Conservation (phyloP, 2,329 filamentous ascomycete genomes). For the Fusarium sp. region DNA sequence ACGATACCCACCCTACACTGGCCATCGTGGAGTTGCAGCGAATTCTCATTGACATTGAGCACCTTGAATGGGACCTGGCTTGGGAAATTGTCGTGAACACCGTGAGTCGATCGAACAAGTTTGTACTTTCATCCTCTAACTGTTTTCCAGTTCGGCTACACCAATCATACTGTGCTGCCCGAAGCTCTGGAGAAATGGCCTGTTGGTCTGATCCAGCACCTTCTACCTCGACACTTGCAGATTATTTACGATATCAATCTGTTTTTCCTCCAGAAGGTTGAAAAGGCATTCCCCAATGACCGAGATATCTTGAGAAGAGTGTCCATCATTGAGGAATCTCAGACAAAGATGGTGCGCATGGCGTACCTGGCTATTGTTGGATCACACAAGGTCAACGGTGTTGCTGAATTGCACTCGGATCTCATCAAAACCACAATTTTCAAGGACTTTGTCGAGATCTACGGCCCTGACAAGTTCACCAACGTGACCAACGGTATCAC, state of each 20-base stretch:
- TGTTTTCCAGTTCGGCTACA: slow-evolving; percentile 83
- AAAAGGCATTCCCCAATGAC: slow-evolving; percentile 90
- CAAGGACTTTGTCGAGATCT: slow-evolving; percentile 97
- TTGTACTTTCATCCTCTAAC: slow-evolving; percentile 11
- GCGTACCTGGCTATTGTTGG: slow-evolving; percentile 94
- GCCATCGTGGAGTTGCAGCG: slow-evolving; percentile 96
- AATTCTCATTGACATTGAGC: slow-evolving; percentile 89
- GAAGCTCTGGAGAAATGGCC: slow-evolving; percentile 99
- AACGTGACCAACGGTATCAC: slow-evolving; percentile 99
- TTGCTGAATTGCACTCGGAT: slow-evolving; percentile 96
- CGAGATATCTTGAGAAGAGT: slow-evolving; percentile 86
- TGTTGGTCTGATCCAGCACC: slow-evolving; percentile 89
- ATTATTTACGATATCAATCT: slow-evolving; percentile 99
- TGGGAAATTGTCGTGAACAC: slow-evolving; percentile 83
- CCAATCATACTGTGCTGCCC: slow-evolving; percentile 97
- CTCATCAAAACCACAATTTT: slow-evolving; percentile 99
- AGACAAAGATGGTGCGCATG: slow-evolving; percentile 99
- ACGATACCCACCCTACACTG: slow-evolving; percentile 96
- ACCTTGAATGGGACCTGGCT: slow-evolving; percentile 91
- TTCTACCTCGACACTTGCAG: slow-evolving; percentile 92
- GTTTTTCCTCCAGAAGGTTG: slow-evolving; percentile 89
- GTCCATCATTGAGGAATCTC: slow-evolving; percentile 97
- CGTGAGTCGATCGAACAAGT: slow-evolving; percentile 55
- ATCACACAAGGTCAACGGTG: slow-evolving; percentile 99
- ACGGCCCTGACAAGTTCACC: slow-evolving; percentile 96